phyloP scores from a whole-genome alignment of 73 alveolate species.

The Breviolum minutum region DNA sequence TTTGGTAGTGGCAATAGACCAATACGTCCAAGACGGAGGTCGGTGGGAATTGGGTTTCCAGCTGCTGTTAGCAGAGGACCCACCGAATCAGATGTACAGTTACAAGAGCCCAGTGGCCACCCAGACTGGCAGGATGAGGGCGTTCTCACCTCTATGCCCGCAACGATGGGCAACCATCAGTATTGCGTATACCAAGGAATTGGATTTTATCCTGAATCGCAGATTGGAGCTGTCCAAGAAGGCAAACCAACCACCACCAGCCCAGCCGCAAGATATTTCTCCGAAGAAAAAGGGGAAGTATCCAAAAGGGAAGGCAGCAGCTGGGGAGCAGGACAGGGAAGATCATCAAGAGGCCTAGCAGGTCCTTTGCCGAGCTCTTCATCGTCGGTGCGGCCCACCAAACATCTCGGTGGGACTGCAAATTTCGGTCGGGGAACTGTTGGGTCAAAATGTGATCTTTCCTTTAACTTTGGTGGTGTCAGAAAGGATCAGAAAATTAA shows the following conservation, averaged over 20 bases:
- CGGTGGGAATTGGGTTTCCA: not conserved
- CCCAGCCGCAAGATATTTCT: not conserved
- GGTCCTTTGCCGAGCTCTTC: conserved; percentile 2
- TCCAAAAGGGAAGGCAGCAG: not conserved
- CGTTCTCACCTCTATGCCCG: not conserved
- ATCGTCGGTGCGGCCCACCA: not conserved
- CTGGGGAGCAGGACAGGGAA: not conserved
- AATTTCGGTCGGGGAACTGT: not conserved
- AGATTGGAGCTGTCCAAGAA: not conserved
- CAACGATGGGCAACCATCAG: not conserved
- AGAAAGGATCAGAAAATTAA: too few relatives aligned
- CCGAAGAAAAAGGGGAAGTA: not conserved
- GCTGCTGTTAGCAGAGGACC: not conserved
- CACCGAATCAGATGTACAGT: not conserved
- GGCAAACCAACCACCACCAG: not conserved
- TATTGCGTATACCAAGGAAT: not conserved
- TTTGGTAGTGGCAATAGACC: not conserved
- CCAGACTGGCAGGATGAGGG: not conserved
- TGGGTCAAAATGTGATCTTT: too few relatives aligned
- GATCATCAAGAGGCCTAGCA: not conserved
- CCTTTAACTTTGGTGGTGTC: too few relatives aligned
- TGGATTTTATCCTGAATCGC: not conserved
- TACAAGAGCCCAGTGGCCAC: not conserved
- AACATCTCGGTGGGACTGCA: not conserved
- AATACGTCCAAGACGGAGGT: not conserved